Conservation (phyloP, 2,329 filamentous ascomycete genomes). For the Parafenestella ontariensis region DNA sequence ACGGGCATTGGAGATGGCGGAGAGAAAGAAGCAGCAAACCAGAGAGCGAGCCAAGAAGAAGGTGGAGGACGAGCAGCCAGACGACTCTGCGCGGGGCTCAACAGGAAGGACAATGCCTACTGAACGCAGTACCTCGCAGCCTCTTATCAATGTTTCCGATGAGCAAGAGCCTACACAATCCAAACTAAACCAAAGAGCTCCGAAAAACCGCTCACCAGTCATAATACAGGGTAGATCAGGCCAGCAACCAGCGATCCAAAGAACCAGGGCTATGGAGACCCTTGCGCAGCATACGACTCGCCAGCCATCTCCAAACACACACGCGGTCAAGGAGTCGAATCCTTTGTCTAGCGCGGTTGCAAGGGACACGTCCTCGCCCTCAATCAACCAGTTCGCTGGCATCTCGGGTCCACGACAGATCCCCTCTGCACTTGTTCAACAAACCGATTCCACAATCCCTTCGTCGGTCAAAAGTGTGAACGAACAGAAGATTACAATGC, state of each 20-base stretch:
- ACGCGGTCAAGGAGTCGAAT: neutral
- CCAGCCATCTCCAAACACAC: neutral
- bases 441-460: neutral
- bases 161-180: neutral
- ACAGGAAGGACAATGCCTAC: no score
- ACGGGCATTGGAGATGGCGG: conserved; percentile 35
- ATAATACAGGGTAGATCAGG: neutral
- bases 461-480: no score
- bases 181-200: neutral
- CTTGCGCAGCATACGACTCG: neutral
- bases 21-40: conserved; percentile 47
- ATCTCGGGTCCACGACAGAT: neutral
- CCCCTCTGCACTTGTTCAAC: neutral
- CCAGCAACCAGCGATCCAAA: conserved; percentile 4
- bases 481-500: neutral
- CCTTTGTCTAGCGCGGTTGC: neutral
- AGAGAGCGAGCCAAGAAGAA: conserved; percentile 29
- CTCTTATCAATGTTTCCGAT: conserved; percentile 4
- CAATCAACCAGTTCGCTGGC: neutral
- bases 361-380: neutral
- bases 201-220: neutral
- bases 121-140: no score
- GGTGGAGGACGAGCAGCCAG: conserved; percentile 12
- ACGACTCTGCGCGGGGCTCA: no score
- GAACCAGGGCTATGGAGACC: neutral